Base-by-base conservation (phyloP, 352 stramenopile species). In the Globisporangium ultimum region DNA sequence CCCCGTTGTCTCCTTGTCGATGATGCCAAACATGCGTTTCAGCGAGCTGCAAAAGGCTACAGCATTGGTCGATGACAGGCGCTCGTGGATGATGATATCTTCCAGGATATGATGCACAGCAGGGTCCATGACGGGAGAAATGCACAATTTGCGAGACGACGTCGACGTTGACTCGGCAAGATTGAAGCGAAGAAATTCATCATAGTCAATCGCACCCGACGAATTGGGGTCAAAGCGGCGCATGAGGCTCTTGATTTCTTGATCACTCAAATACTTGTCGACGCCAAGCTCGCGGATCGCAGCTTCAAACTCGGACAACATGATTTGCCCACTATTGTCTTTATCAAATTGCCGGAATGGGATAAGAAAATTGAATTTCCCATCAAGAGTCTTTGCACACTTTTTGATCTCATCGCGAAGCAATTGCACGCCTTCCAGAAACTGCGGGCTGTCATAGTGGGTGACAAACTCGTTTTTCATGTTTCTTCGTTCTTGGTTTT, bases 391-490 rank as follows among this genome's bases (percentile, higher is more conserved):
- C 70, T 91, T 93, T 3, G 81, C 81, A 50, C 80, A 88, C 40
- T 84, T 84, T 40, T 83, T 83, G 36, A 91, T 76, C 55, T 93
- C 84, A 1, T 79, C 76, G 7, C 83, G 80, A 32, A 93, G 63
- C 12, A 91, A 53, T 20, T 86, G 74, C 8, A 91, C 73, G 1
- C 84, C 84, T 63, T 91, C 81, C n/a, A 85, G 55, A 38, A 93
- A 93, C 48, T 72, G 66, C 2, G 84, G 84, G 38, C 81, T 93
- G 42, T 93, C 84, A 47, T 89, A 91, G 45, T 90, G 80, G 2
- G 81, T 93, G 32, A 91, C 66, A 64, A 89, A 93, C 52, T 90
- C 84, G 58, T 79, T 86, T 54, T 90, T 90, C 84, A 91, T 93
- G 60, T 90, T 93, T 57, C 81, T 68, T 9, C 84, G 79, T 34